Conservation (phyloP, 305 asterid genomes). For the Stenogyne calaminthoides region DNA sequence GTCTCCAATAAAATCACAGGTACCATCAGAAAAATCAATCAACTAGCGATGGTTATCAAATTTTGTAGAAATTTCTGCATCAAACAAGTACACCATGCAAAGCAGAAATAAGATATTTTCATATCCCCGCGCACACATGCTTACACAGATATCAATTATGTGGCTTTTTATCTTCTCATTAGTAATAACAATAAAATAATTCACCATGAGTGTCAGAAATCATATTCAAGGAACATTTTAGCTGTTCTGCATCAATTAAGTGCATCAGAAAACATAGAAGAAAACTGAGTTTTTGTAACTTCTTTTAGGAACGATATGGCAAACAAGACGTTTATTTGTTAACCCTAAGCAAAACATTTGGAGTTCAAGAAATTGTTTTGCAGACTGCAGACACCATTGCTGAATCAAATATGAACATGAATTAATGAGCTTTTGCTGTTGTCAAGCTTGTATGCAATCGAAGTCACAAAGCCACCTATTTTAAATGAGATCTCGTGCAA, state of each 20-base stretch:
- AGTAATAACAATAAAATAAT: background rate
- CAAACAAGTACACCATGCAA: background rate
- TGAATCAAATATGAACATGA: too few species aligned
- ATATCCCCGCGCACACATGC: background rate
- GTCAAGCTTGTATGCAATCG: background rate
- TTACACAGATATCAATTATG: background rate
- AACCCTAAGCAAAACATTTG: background rate
- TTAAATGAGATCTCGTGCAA: constrained; percentile 13
- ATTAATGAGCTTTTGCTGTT: background rate
- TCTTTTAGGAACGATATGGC: background rate
- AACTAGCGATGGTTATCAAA: background rate
- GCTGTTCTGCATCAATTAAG: background rate
- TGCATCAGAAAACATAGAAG: background rate
- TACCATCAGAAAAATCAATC: background rate
- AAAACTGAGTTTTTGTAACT: background rate
- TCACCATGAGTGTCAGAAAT: background rate
- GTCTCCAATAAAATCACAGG: background rate
- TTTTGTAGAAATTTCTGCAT: background rate
- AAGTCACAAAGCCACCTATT: constrained; percentile 3
- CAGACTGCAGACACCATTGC: background rate
- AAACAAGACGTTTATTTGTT: background rate
- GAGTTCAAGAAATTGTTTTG: background rate
- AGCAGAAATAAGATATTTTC: background rate
- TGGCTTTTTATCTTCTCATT: background rate
- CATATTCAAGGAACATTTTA: background rate